Evolutionary conservation across 129 eudicot genomes (phyloP), one percentile per base, ranked within the genome.

Genomic region (Rutidosis leptorrhynchoides): DNA sequence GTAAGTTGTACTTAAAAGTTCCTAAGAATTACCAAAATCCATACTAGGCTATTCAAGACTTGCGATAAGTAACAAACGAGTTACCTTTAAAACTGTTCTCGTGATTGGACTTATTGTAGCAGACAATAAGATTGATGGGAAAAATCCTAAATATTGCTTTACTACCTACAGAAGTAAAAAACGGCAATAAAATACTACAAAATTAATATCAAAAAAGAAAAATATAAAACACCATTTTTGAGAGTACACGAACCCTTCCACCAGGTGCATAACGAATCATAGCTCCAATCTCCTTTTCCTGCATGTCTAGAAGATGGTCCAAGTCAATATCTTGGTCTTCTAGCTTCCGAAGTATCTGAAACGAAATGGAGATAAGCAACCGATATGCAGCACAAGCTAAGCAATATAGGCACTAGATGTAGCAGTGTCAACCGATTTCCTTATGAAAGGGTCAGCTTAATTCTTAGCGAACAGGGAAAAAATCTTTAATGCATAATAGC

Each of bases 21-120:
- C 43, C 11, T 17, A 8, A 10, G 32, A 26, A 33, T 12, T 15
- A 46, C 40, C 53, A 27, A 25, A 51, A 14, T 33, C 16, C 56
- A 64, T 54, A 27, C 10, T 25, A 58, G 30, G 27, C 66, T 51
- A 45, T 9, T 56, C 3, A 26, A 53, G 25, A 63, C 56, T 51
- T 69, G 59, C 56, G 10, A 45, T 42, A 26, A 64, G 16, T 53
- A 66, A 66, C 46, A 70, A 67, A 25, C 32, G 10, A 62, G 2
- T 74, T 82, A 93, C 99, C 99, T 94, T 94, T 62, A 94, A 76
- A 67, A 94, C 99, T 33, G 99, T 94, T 81, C 97, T 89, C 35
- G 99, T 94, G 80, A 94, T 94, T 24, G 99, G 99, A 82, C 99
- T 94, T 53, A 94, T 83, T 64, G 93, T 94, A 76, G 99, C 99